Conservation (phyloP, 169 alveolate genomes). For the Cryptosporidium parvum region DNA sequence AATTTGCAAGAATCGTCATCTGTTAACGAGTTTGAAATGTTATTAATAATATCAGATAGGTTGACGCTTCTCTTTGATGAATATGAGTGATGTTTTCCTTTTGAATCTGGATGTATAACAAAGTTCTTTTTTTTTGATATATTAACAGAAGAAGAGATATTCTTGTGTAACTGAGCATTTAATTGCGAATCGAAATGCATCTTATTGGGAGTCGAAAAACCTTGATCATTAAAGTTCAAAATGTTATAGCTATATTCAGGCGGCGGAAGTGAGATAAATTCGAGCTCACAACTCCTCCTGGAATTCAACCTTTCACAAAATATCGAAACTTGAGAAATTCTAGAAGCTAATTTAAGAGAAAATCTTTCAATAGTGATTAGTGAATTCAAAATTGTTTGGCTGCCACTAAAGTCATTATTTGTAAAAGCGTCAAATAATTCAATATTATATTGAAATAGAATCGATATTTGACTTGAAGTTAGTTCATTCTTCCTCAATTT, state of each 20-base stretch:
- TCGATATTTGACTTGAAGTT: conserved; percentile 63
- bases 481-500: conserved; percentile 44
- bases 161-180: background rate
- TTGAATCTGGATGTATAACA: background rate
- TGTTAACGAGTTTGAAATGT: conserved; percentile 8
- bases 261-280: conserved; percentile 30
- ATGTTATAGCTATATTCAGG: background rate
- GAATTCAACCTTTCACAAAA: conserved; percentile 35
- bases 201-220: background rate
- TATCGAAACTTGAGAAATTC: conserved; percentile 59
- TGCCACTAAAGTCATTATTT: background rate
- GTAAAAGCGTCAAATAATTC: background rate
- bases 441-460: conserved; percentile 32
- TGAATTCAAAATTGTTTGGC: background rate
- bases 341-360: conserved; percentile 57
- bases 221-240: background rate
- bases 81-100: background rate
- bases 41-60: conserved; percentile 29
- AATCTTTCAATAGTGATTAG: conserved; percentile 18
- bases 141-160: background rate
- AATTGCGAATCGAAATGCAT: background rate
- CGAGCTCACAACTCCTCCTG: background rate
- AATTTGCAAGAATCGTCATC: background rate
- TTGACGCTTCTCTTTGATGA: background rate
- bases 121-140: background rate